These are phyloP conservation scores for Vanrija humicola DNA, from an alignment of 1,284 basidiomycete genomes.

Conservation along the genomic window DNA sequence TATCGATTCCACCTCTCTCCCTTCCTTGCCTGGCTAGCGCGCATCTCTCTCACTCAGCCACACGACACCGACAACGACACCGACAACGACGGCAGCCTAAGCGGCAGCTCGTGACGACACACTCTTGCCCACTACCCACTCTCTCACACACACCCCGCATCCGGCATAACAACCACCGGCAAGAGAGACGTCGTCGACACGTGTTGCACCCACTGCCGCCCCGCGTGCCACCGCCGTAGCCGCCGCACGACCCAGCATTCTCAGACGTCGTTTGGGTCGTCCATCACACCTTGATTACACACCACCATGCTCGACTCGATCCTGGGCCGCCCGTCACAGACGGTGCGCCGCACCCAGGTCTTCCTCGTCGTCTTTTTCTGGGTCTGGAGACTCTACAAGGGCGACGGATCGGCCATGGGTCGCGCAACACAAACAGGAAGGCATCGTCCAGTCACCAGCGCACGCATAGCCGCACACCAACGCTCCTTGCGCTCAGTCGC, in stretches of 20 bases:
- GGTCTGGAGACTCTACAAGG: constrained; percentile 70
- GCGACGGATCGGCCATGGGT: constrained; percentile 57
- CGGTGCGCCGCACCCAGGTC: constrained; percentile 72
- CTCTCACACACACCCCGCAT: not conserved
- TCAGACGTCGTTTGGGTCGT: not conserved
- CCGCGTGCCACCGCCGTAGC: not conserved
- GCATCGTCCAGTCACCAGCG: not conserved
- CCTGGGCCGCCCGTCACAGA: constrained; percentile 67
- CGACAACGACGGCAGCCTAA: too few relatives aligned
- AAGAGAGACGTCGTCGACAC: not conserved
- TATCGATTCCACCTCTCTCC: too few relatives aligned
- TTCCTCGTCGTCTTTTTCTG: constrained; percentile 87
- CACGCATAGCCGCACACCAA: not conserved
- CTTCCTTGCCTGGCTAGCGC: too few relatives aligned
- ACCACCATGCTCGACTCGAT: constrained; percentile 74
- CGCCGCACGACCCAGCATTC: not conserved
- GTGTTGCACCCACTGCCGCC: not conserved
- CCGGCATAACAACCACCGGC: not conserved
- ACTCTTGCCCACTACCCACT: not conserved
- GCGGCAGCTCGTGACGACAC: too few relatives aligned
- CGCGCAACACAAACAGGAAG: not conserved
- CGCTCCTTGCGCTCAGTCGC: not conserved
- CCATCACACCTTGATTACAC: not conserved
- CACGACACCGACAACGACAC: too few relatives aligned
- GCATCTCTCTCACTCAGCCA: too few relatives aligned